phyloP scores from a whole-genome alignment of 192 early-diverging fungal genomes.

The Backusella tarrabulga region DNA sequence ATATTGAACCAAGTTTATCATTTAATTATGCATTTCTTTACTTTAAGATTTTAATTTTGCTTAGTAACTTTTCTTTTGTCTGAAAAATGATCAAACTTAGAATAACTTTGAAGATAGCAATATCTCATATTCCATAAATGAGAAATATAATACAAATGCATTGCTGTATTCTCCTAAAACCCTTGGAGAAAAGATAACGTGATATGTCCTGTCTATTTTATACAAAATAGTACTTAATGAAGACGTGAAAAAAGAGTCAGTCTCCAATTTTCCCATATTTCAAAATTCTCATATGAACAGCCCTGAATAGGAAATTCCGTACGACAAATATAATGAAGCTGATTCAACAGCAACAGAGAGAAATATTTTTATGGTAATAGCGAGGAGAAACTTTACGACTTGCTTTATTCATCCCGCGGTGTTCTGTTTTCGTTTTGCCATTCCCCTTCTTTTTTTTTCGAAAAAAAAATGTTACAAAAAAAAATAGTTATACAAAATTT shows the following conservation, averaged over 20 bases:
- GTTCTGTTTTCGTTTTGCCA: background rate
- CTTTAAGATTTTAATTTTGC: background rate
- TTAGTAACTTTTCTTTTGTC: background rate
- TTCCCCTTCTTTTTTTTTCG: background rate
- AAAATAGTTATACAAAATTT: background rate
- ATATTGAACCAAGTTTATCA: background rate
- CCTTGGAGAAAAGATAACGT: background rate
- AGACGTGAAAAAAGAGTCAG: constrained; percentile 8
- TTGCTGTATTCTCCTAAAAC: background rate
- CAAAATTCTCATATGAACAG: constrained; percentile 3
- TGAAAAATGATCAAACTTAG: background rate
- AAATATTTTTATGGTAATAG: background rate
- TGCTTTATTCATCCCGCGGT: background rate
- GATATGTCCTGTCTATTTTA: background rate
- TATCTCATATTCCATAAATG: background rate
- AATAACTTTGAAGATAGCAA: background rate
- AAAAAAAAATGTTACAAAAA: background rate
- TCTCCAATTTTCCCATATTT: constrained; percentile 1
- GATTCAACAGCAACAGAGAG: background rate
- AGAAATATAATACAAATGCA: background rate
- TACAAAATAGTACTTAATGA: background rate
- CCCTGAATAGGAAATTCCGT: background rate
- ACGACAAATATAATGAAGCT: background rate
- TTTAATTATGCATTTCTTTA: background rate
- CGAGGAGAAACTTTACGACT: background rate